Percentiles rank a stretch among this genome's conserved stretches.
phyloP scores from a whole-genome alignment of 306 rosid species.

The Fragaria nilgerrensis region DNA sequence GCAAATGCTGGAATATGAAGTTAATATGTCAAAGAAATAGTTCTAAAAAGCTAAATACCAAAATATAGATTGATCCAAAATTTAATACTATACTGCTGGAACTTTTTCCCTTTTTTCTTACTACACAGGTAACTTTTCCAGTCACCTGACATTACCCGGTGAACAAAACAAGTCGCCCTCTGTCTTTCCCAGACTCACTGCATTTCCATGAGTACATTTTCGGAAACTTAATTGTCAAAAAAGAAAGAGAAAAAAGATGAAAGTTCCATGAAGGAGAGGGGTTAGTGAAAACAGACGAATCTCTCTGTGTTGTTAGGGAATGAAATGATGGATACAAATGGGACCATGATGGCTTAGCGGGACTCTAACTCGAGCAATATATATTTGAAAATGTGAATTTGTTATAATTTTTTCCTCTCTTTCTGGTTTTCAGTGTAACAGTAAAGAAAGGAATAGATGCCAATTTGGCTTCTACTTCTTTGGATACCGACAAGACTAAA shows the following conservation, averaged over 20 bases:
- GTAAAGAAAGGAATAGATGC: constrained; percentile 18
- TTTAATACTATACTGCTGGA: background rate
- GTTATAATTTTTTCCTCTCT: background rate
- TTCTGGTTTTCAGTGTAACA: constrained; percentile 22
- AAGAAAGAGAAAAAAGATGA: constrained; percentile 29
- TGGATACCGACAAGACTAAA: constrained; percentile 38
- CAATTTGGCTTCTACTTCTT: constrained; percentile 22
- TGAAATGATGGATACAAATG: constrained; percentile 12
- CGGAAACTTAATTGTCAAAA: background rate
- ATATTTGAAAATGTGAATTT: background rate
- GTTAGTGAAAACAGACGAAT: constrained; percentile 34
- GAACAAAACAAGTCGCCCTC: background rate
- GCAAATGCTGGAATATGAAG: background rate
- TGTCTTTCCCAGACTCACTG: background rate
- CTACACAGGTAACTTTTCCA: background rate
- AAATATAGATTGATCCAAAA: background rate
- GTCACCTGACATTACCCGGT: background rate
- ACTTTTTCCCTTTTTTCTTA: background rate
- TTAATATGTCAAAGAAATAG: background rate
- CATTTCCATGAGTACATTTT: background rate
- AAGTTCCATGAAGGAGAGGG: constrained; percentile 35
- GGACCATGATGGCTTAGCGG: constrained; percentile 13
- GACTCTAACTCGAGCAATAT: background rate
- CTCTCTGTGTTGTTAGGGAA: constrained; percentile 6
- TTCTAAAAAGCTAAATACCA: background rate